Evolutionary conservation across 441 rosid species (phyloP).

Genomic region (Rhodomyrtus psidioides): DNA sequence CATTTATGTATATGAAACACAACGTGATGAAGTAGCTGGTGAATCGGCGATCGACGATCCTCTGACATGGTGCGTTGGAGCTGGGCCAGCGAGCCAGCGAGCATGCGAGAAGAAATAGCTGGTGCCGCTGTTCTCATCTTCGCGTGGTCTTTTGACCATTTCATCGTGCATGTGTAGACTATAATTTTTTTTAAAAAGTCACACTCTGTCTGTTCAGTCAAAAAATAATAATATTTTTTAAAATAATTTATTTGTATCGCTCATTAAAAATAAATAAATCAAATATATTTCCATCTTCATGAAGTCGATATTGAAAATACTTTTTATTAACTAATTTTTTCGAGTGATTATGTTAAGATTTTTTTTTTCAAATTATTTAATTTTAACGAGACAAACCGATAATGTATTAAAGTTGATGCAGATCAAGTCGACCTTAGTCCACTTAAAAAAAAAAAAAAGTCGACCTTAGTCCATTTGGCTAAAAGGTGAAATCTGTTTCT

Average conservation of each 20-base stretch:
- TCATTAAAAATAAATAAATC: too few species aligned
- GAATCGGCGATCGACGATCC: not conserved
- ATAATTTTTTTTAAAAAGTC: too few species aligned
- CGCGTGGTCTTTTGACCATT: not conserved
- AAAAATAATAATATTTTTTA: too few species aligned
- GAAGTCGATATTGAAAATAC: too few species aligned
- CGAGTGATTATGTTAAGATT: fast-evolving
- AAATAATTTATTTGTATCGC: too few species aligned
- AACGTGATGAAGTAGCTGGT: not conserved
- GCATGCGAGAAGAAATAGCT: not conserved
- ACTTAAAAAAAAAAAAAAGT: too few species aligned
- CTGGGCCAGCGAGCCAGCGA: not conserved
- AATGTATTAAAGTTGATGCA: not conserved
- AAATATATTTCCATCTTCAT: too few species aligned
- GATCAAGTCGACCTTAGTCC: too few species aligned
- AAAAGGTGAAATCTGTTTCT: not conserved
- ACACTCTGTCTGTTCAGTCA: fast-evolving
- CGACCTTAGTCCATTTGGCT: not conserved
- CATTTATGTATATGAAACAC: not conserved
- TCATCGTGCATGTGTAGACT: not conserved
- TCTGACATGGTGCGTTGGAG: not conserved
- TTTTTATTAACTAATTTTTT: not conserved
- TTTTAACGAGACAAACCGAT: not conserved
- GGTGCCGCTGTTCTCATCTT: not conserved
- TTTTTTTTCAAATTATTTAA: not conserved